Evolutionary conservation across 2,329 filamentous ascomycete genomes (phyloP), one percentile per base, ranked within the genome.

Genomic region (Cyphellophora attinorum): DNA sequence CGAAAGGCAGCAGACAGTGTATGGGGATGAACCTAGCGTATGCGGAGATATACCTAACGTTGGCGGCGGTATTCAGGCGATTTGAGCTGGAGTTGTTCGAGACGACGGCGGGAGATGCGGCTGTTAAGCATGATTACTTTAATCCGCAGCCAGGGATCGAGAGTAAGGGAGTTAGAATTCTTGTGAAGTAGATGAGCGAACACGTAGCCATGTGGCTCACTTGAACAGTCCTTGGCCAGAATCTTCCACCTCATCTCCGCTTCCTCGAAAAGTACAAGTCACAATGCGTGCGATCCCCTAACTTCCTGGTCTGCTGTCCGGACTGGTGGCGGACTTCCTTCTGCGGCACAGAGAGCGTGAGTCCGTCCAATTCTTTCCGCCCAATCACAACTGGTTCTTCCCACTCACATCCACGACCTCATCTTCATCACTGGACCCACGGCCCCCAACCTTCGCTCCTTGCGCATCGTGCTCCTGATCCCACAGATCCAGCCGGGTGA

Each of bases 401-500:
- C n/a, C n/a, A n/a, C n/a, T n/a, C 10, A 29, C 27, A 29, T 29
- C 27, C 10, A 29, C 27, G 3, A 29, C 27, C 3, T 29, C n/a
- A 14, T 5, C 27, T 10, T 29, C 27, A n/a, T 11, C 23, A 18
- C 3, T 31, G 11, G 38, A 5, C 11, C 19, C n/a, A 18, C 48
- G 41, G 5, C 57, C 56, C n/a, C n/a, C n/a, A n/a, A n/a, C n/a
- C n/a, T n/a, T n/a, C n/a, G n/a, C n/a, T n/a, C n/a, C n/a, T n/a
- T 48, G 41, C 16, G 51, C 70, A 53, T 79, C 74, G 45, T 79
- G 75, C 5, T 61, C 59, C 1, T 55, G 59, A 49, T 79, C 75
- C 76, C 76, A 81, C n/a, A 50, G 52, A 0, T 53, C 58, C 5
- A 80, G 25, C 6, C 76, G 61, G 0, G 46, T 51, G 1, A 65